Evolutionary conservation across 768 basidiomycete genomes (phyloP).

Genomic region (Sarcodon aspratus): DNA sequence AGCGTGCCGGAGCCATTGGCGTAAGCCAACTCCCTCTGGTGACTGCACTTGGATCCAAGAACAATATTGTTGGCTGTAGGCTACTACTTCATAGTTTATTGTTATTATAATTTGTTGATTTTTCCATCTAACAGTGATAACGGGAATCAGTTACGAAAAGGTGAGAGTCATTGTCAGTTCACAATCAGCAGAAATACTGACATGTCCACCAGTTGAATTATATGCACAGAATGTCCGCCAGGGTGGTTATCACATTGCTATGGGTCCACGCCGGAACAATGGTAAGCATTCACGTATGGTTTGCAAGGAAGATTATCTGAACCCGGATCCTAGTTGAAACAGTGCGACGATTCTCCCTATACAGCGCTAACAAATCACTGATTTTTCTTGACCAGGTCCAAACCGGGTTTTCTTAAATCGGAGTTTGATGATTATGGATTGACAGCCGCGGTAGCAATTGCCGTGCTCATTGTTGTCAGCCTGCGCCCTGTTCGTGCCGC

Average conservation of each 20-base stretch:
- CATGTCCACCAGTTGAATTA: conserved; percentile 20
- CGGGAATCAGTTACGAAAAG: conserved; percentile 38
- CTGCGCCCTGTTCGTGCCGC: conserved; percentile 34
- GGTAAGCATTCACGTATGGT: conserved; percentile 13
- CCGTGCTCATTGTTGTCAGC: conserved; percentile 34
- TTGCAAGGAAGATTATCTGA: not conserved
- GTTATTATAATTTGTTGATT: not conserved
- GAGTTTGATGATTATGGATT: conserved; percentile 22
- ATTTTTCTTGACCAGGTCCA: not conserved
- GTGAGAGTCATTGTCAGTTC: conserved; percentile 18
- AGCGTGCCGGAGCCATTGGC: conserved; percentile 32
- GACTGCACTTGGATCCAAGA: conserved; percentile 47
- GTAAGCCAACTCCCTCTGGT: conserved; percentile 41
- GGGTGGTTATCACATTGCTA: conserved; percentile 32
- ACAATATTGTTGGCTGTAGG: conserved; percentile 38
- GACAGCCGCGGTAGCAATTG: conserved; percentile 25
- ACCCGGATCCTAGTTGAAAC: not conserved
- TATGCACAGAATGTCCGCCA: conserved; percentile 37
- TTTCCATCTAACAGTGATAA: conserved; percentile 27
- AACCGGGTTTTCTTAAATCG: not conserved
- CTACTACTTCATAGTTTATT: not conserved
- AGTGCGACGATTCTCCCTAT: not conserved
- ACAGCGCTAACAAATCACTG: not conserved
- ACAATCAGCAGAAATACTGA: not conserved
- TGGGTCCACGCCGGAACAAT: conserved; percentile 37